These are phyloP conservation scores for Penstemon eatonii DNA, from an alignment of 257 asterid genomes.

Conservation along the genomic window DNA sequence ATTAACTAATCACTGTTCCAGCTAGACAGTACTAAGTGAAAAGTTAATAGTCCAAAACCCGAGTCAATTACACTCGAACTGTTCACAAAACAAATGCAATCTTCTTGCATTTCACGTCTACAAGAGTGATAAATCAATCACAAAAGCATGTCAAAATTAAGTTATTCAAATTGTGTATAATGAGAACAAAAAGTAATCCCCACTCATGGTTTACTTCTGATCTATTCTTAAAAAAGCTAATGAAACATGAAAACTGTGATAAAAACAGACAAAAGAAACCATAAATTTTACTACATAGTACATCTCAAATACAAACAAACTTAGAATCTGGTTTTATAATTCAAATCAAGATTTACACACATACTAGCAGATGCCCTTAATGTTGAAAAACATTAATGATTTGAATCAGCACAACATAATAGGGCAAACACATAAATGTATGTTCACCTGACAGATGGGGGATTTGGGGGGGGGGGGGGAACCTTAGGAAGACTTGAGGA, in stretches of 20 bases:
- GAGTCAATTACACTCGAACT: too few relatives aligned
- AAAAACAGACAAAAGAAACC: neutral
- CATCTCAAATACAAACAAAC: constrained; percentile 11
- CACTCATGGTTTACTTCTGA: too few relatives aligned
- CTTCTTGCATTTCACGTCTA: too few relatives aligned
- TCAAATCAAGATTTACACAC: constrained; percentile 21
- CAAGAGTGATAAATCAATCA: too few relatives aligned
- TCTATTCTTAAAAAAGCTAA: neutral
- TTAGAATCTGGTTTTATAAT: constrained; percentile 4
- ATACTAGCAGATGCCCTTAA: constrained; percentile 21
- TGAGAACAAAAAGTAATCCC: too few relatives aligned
- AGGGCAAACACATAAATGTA: constrained; percentile 18
- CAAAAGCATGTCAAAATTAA: too few relatives aligned
- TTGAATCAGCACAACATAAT: constrained; percentile 21
- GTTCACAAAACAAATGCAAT: too few relatives aligned
- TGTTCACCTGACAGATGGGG: neutral
- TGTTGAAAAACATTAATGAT: constrained; percentile 14
- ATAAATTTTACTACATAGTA: neutral
- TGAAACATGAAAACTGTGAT: neutral
- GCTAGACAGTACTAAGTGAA: too few relatives aligned
- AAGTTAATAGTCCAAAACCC: too few relatives aligned
- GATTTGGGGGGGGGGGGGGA: neutral
- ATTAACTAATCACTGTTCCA: too few relatives aligned
- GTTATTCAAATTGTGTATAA: too few relatives aligned
- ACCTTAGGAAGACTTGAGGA: neutral